Base-by-base conservation (phyloP, 2,329 filamentous ascomycete species). In the Nannizzia gypsea region DNA sequence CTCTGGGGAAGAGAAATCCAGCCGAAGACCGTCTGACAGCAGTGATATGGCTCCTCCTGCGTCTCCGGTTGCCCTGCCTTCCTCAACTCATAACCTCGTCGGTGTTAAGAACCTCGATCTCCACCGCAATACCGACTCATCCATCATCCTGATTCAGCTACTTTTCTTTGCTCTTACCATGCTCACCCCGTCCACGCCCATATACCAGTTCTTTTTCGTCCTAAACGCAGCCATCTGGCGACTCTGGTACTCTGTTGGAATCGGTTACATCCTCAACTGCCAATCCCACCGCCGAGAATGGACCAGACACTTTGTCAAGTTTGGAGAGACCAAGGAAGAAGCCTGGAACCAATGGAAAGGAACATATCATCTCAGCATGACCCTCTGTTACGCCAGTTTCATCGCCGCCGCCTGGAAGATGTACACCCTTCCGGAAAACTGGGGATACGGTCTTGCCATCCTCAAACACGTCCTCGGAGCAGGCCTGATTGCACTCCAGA, bases 341-440 rank as follows among this genome's bases (percentile, higher is more conserved):
- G 92, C 92, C 3, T 99, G 93, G 93, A 85, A 87, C 60, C 92
- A 99, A 72, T 99, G 93, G 93, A 97, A 96, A 75, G 90, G 88
- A 34, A 84, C 95, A 68, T 96, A 96, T 69, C 90, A 99, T 71
- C 80, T 97, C 65, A 95, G 89, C 74, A 91, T 92, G 82, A 84
- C 85, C 60, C 85, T 96, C 83, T 92, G 88, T 73, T 92, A 96
- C 68, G 81, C 86, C 20, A 92, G 89, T 61, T 96, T 96, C 72
- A 80, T 92, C 62, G 89, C 90, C 17, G 90, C 91, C 1, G 90
- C 89, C 65, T 97, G 90, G 89, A 99, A 97, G 77, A 89, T 96
- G 85, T 99, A 99, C 72, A 82, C 83, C 6, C 76, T 89, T n/a
- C 93, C 93, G 1, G 78, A 81, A 6, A 87, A 95, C 71, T 96